These are phyloP conservation scores for Fraxinus pennsylvanica DNA, from an alignment of 257 asterid species.

Conservation along the genomic window DNA sequence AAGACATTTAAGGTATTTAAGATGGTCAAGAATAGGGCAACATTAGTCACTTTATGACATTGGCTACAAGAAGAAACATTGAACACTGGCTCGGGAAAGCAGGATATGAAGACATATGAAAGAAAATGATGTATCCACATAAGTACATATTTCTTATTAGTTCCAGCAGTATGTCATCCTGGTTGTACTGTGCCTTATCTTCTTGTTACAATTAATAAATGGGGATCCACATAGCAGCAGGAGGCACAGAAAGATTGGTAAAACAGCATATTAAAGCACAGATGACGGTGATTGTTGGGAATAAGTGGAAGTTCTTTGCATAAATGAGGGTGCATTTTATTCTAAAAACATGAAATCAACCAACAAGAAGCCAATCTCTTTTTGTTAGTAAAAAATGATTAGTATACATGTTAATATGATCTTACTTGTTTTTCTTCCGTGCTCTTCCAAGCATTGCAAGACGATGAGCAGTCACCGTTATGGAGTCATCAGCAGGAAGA, in stretches of 20 bases:
- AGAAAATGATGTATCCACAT: too few relatives aligned
- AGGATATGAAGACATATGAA: background rate
- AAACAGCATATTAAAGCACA: background rate
- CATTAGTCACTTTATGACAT: background rate
- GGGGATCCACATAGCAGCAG: constrained; percentile 10
- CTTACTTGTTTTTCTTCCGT: constrained; percentile 62
- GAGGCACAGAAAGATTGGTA: background rate
- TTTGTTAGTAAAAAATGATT: background rate
- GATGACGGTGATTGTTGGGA: background rate
- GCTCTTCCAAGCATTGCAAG: constrained; percentile 62
- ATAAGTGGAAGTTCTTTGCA: background rate
- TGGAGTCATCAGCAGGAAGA: constrained; percentile 52
- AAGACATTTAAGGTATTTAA: background rate
- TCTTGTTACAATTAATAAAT: background rate
- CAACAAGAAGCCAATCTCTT: background rate
- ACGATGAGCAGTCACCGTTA: constrained; percentile 64
- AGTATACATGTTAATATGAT: background rate
- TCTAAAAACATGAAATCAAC: background rate
- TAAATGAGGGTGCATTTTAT: background rate
- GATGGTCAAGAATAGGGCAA: background rate
- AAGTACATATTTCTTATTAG: background rate
- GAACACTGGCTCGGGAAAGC: background rate
- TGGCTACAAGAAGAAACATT: background rate
- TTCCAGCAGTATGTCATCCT: background rate
- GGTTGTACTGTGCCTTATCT: background rate